phyloP scores from a whole-genome alignment of 768 basidiomycete genomes.

The Aureoboletus auriporus region DNA sequence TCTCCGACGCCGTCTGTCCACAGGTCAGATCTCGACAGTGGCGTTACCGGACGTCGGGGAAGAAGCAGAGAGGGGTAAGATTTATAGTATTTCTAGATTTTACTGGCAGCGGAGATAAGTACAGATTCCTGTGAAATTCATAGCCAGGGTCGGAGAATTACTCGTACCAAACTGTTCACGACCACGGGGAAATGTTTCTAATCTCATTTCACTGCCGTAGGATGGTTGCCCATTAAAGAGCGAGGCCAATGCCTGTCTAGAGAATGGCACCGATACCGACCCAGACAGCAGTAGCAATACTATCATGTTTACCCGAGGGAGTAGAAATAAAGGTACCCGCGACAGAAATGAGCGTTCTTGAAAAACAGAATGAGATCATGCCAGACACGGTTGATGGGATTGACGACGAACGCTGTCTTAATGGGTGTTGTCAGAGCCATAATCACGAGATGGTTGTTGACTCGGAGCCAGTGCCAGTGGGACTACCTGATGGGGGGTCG shows the following conservation, averaged over 20 bases:
- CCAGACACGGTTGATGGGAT: neutral
- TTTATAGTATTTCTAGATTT: neutral
- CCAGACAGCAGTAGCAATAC: neutral
- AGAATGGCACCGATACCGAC: conserved; percentile 2
- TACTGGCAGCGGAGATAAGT: no score
- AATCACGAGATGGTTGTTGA: no score
- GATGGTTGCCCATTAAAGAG: neutral
- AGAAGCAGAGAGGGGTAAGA: neutral
- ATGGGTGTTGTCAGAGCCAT: no score
- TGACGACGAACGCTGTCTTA: neutral
- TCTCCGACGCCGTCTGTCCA: neutral
- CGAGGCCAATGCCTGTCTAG: neutral
- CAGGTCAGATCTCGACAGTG: neutral
- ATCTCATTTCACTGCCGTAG: neutral
- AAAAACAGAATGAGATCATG: neutral
- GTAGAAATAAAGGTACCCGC: neutral
- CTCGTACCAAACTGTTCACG: conserved; percentile 2
- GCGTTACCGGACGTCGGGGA: neutral
- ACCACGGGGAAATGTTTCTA: neutral
- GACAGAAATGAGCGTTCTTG: neutral
- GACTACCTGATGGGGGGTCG: no score
- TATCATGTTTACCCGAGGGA: no score
- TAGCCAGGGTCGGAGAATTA: neutral
- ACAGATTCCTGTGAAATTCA: neutral
- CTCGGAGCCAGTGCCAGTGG: no score